Evolutionary conservation across 2,329 filamentous ascomycete species (phyloP), one percentile per base, ranked within the genome.

Genomic region (Cladosporium sp.): DNA sequence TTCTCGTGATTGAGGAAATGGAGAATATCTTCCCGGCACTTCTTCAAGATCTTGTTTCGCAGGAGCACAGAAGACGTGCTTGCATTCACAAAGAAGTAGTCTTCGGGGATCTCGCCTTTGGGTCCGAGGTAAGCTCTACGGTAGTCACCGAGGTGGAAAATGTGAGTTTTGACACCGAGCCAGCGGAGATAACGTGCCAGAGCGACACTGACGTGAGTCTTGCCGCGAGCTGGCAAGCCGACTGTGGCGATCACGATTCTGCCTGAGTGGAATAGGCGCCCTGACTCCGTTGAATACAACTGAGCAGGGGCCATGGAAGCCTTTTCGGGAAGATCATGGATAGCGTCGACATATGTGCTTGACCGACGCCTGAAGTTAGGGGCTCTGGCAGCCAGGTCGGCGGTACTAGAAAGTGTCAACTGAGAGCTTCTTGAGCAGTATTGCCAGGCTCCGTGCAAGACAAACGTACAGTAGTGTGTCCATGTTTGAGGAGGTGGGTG

Each of bases 201-300:
- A 6, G 93, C 96, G 47, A 99, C 93, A 52, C 91, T 96, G 47
- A 96, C 95, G 64, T 99, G 93, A 80, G 93, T 99, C 73, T 99
- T 99, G 54, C 93, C 93, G 64, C 93, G 85, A 34, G 93, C 93
- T 37, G 93, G 93, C 24, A 96, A 81, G 19, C 93, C 93, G 59
- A 97, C 93, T 68, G 96, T 96, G 58, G 93, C 92, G 62, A 99
- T 97, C 41, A 92, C 92, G 67, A 99, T 99, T 52, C 92, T 84
- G 42, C 93, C 93, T 18, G 93, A 96, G 70, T 99, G 93, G 68
- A 99, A 99, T 24, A 99, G 83, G 37, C 93, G 84, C 43, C 93
- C 93, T 43, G 92, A 97, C 80, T 97, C 95, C 47, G 93, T 99
- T 69, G 90, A 96, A 75, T 99, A 99, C 40, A 99, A 80, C 73